Base-by-base conservation (phyloP, 2,329 filamentous ascomycete genomes). In the Apiospora malaysiana region DNA sequence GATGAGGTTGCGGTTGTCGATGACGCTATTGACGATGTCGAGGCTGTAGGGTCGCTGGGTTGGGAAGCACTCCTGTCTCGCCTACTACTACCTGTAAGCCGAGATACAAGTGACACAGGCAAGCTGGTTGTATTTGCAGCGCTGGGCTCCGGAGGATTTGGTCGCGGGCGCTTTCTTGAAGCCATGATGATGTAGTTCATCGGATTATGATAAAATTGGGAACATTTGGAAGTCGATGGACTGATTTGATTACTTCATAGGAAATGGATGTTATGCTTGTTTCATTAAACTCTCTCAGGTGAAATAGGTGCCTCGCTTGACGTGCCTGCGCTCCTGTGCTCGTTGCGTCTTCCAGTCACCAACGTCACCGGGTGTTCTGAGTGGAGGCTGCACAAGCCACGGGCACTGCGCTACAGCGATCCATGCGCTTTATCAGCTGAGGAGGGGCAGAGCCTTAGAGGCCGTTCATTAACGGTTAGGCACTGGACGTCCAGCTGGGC, bases 81-180 rank as follows among this genome's bases (percentile, higher is more conserved):
- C 40, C 46, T 63, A 25, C 32, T 68, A 63, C 18, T 37, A 40
- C 56, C 32, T n/a, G 56, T 63, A 23, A 63, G 56, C 21, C 56
- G 56, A 18, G 56, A 63, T n/a, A 63, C 56, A 63, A 75, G 46
- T 66, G 74, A 71, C n/a, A 73, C 70, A 42, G 74, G 71, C 69
- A 73, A 63, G 69, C 72, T 75, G 65, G 70, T 70, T 51, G 75
- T 71, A 72, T 73, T 76, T 18, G 70, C 72, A 16, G 71, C 73
- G 70, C 67, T 72, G 51, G 75, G 69, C 66, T 76, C 75, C 9
- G 75, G 70, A n/a, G 81, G 78, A 70, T 82, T 81, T 25, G 79
- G 81, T 72, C 82, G 81, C 59, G 78, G 74, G 71, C 83, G 82
- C 75, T 85, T 86, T 72, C 82, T 79, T 66, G 81, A 79, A 75